Evolutionary conservation across 495 filamentous ascomycete species (phyloP), one percentile per base, ranked within the genome.

Genomic region (Xylaria longipes): DNA sequence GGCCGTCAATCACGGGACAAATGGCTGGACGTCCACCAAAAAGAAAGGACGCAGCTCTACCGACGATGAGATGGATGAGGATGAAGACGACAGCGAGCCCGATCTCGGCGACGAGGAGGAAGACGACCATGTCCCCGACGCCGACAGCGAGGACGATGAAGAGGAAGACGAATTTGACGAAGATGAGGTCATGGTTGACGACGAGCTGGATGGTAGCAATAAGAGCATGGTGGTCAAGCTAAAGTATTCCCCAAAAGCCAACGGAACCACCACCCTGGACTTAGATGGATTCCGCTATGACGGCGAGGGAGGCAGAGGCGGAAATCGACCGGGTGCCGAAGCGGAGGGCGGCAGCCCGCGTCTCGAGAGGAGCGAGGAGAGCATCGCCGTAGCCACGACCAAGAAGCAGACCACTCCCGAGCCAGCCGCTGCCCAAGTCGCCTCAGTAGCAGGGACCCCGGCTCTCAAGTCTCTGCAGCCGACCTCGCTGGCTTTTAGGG

Each of bases 11-110:
- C 80, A 83, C 62, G 79, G 80, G 65, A 78, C 77, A 20, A 85
- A 84, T 61, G 82, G 82, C 29, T 86, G 83, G 83, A 87, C 91
- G 69, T 72, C 73, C 0, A 14, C 31, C 3, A 89, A 90, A 81
- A 91, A 91, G 50, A 91, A 90, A 71, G 89, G 87, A 43, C 87
- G 90, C 68, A 88, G 90, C 58, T 91, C 73, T 5, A 50, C 88
- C 73, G 91, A 89, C 33, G 92, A 89, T n/a, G 90, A 91, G 48
- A 91, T 94, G 69, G 90, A 92, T n/a, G 88, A 91, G 58, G 87
- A 89, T 35, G 82, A 82, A 22, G 89, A 90, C 45, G 86, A 89
- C 54, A 83, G 83, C 25, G 82, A 87, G 15, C 86, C 88, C 20
- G 89, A 91, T 52, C 89, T 88, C 50, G 87, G 86, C 52, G 91